Evolutionary conservation across 1,284 basidiomycete species (phyloP).

Genomic region (Lentinula novae-zelandiae): DNA sequence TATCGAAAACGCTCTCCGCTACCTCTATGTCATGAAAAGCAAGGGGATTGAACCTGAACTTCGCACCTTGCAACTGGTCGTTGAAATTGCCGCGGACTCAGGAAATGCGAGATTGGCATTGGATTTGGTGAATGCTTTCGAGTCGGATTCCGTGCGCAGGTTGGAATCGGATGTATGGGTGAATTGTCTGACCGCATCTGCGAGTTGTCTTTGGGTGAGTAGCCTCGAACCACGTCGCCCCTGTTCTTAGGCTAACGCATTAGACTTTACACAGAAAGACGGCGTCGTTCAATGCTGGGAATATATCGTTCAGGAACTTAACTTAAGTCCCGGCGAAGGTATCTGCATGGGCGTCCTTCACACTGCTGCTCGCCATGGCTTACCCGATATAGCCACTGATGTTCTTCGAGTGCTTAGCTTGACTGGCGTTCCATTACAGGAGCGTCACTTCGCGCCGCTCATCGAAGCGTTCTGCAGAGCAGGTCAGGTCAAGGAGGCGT

Average conservation of each 20-base stretch:
- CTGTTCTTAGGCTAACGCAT: slow-evolving; percentile 7
- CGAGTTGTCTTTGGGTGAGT: slow-evolving; percentile 62
- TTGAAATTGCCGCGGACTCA: slow-evolving; percentile 43
- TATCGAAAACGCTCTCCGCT: slow-evolving; percentile 61
- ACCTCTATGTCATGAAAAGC: slow-evolving; percentile 47
- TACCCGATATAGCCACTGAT: slow-evolving; percentile 64
- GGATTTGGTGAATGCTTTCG: slow-evolving; percentile 60
- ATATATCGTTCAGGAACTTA: slow-evolving; percentile 47
- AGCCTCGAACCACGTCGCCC: not conserved
- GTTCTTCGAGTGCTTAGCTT: slow-evolving; percentile 53
- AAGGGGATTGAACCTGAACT: slow-evolving; percentile 46
- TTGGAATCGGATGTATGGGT: slow-evolving; percentile 57
- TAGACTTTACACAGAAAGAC: slow-evolving; percentile 44
- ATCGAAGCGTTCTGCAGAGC: slow-evolving; percentile 59
- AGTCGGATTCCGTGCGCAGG: slow-evolving; percentile 47
- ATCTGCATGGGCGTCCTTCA: slow-evolving; percentile 65
- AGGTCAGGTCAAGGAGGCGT: slow-evolving; percentile 53
- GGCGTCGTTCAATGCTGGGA: slow-evolving; percentile 67
- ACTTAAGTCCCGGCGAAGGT: slow-evolving; percentile 70
- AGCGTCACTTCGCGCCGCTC: slow-evolving; percentile 69
- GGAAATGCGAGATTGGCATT: slow-evolving; percentile 63
- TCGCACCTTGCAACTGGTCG: slow-evolving; percentile 42
- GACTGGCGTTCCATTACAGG: slow-evolving; percentile 48
- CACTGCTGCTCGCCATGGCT: slow-evolving; percentile 68
- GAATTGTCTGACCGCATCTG: slow-evolving; percentile 52